Percentiles rank a stretch among this genome's conserved stretches.
Conservation (phyloP, 2,329 filamentous ascomycete species). For the Xylariaceae sp. region DNA sequence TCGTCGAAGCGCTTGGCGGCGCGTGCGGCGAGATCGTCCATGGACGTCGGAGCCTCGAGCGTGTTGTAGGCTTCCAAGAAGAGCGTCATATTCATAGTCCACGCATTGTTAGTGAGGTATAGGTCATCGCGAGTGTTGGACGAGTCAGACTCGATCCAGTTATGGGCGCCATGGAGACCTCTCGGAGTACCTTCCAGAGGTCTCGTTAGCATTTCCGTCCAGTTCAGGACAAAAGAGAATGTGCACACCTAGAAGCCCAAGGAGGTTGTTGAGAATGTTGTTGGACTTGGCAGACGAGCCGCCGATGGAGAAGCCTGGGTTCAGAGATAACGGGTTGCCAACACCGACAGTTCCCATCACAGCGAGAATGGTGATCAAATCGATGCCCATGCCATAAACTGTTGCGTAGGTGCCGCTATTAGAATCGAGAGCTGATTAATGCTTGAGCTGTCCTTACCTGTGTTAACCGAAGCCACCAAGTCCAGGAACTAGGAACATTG, state of each 20-base stretch:
- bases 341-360: conserved; percentile 46
- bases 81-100: conserved; percentile 49
- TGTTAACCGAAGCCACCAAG: conserved; percentile 34
- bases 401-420: neutral
- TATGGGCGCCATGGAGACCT: conserved; percentile 51
- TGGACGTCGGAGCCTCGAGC: conserved; percentile 35
- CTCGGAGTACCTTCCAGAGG: conserved; percentile 33
- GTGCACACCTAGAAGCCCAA: conserved; percentile 39
- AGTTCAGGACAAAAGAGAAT: neutral
- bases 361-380: conserved; percentile 40
- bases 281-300: conserved; percentile 38
- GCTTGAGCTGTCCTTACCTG: conserved; percentile 14
- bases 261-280: conserved; percentile 41
- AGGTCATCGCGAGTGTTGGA: conserved; percentile 53
- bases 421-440: neutral
- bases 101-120: conserved; percentile 49
- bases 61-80: conserved; percentile 48
- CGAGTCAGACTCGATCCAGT: conserved; percentile 53
- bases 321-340: conserved; percentile 49
- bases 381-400: conserved; percentile 47
- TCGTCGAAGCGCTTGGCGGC: conserved; percentile 45
- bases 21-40: conserved; percentile 42
- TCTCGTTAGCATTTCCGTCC: neutral
- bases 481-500: conserved; percentile 16
- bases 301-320: conserved; percentile 52